Base-by-base conservation (phyloP, 805 yeast genomes). In the Suhomyces emberorum region DNA sequence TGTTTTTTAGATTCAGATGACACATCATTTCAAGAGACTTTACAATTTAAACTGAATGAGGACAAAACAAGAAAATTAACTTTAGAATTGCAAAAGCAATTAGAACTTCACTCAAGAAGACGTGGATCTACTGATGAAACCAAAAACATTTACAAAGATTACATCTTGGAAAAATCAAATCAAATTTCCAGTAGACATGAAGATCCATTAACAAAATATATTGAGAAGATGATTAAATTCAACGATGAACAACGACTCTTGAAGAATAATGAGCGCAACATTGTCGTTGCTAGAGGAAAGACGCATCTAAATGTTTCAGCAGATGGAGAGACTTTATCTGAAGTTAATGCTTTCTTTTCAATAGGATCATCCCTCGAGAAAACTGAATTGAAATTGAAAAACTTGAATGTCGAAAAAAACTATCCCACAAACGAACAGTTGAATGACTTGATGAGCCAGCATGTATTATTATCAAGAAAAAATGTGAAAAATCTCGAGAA, bases 1-100 rank as follows among this genome's bases (percentile, higher is more conserved):
- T 51, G 55, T 10, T 55, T 58, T 29, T 29, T 54, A 3, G 40
- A 45, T 7, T 42, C 41, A 6, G 27, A 45, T 11, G 46, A 47
- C 15, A 49, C 50, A 15, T 43, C 45, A 0, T 50, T 47, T 26
- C 37, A 48, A 20, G 37, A 37, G 11, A 31, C 47, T 20, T 25
- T 49, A 4, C 27, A 42, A 11, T 34, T 32, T 14, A 42, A 43
- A 10, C 32, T 17, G 27, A 36, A 23, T n/a, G 18, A 35, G 17
- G 29, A 28, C n/a, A 16, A 31, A 10, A n/a, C 28, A 2, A 15
- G 5, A 16, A 19, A n/a, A 9, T 9, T 11, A 9, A 15, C 25
- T 25, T 26, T 4, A 20, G 34, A 32, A 15, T 21, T 15, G 6
- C 26, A 24, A 16, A 33, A 31, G 19, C 15, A 12, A 11, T n/a